phyloP scores from a whole-genome alignment of 495 filamentous ascomycete species.

The Penicillium steckii region DNA sequence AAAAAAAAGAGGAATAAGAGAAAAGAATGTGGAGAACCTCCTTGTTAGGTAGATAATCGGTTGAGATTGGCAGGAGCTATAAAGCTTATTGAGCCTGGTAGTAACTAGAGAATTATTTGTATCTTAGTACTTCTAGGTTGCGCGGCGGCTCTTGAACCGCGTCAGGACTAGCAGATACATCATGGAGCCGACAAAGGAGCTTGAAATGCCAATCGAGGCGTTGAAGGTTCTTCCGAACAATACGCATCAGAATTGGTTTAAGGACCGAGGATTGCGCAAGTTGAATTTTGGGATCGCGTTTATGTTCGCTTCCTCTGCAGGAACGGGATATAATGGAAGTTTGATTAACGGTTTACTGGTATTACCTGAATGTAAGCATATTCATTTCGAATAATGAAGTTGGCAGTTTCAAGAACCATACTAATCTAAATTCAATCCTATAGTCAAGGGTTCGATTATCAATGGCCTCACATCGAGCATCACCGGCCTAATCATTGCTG shows the following conservation, averaged over 20 bases:
- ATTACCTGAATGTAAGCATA: conserved; percentile 22
- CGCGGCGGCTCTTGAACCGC: not conserved
- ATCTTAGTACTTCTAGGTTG: not conserved
- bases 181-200: conserved; percentile 11
- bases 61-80: conserved; percentile 4
- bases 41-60: conserved; percentile 18
- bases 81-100: conserved; percentile 3
- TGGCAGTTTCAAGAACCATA: not conserved
- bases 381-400: no score
- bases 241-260: conserved; percentile 23
- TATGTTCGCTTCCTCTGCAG: conserved; percentile 25
- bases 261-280: conserved; percentile 21
- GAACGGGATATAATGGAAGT: conserved; percentile 27
- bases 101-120: not conserved
- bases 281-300: conserved; percentile 23
- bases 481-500: conserved; percentile 25
- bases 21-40: conserved; percentile 26
- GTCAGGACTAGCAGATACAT: conserved; percentile 2
- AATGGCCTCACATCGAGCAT: conserved; percentile 21
- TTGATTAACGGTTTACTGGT: conserved; percentile 27
- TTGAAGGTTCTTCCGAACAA: conserved; percentile 21
- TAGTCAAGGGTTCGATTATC: conserved; percentile 16
- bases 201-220: conserved; percentile 9
- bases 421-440: not conserved
- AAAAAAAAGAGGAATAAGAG: not conserved